These are phyloP conservation scores for Podospora comata DNA, from an alignment of 495 filamentous ascomycete genomes.

Conservation along the genomic window DNA sequence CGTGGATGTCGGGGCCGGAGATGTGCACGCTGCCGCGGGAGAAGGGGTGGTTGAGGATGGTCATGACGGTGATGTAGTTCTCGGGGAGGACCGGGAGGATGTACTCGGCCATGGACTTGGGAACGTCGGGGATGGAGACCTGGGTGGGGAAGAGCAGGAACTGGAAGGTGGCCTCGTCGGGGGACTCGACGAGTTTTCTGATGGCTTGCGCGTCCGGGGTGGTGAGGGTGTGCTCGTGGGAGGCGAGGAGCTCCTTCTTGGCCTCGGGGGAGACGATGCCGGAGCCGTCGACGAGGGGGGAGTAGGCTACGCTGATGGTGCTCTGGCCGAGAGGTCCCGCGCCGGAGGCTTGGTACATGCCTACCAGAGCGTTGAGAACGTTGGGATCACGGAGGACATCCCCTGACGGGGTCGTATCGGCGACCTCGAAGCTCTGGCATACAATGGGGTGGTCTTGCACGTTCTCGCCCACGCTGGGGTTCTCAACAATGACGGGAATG, in stretches of 20 bases:
- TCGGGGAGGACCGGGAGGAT: constrained; percentile 32
- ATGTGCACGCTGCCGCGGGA: constrained; percentile 60
- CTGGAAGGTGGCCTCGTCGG: constrained; percentile 33
- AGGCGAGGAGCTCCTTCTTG: constrained; percentile 28
- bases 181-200: constrained; percentile 32
- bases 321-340: constrained; percentile 39
- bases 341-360: constrained; percentile 35
- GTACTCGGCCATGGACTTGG: constrained; percentile 36
- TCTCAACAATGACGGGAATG: constrained; percentile 67
- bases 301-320: constrained; percentile 42
- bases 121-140: constrained; percentile 32
- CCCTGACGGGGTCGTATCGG: constrained; percentile 38
- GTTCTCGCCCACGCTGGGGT: constrained; percentile 74
- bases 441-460: constrained; percentile 50
- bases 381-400: constrained; percentile 44
- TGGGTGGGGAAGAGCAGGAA: constrained; percentile 43
- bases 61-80: constrained; percentile 42
- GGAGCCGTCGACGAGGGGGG: constrained; percentile 39
- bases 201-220: constrained; percentile 13
- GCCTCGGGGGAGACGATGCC: constrained; percentile 32
- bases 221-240: constrained; percentile 21
- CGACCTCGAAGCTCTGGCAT: constrained; percentile 41
- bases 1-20: constrained; percentile 32
- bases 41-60: constrained; percentile 49
- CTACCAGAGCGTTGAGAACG: constrained; percentile 35